A percentile compares a stretch with the other conserved stretches of the same genome.
phyloP scores from a whole-genome alignment of 768 basidiomycete species.

The Polyporus arcularius region DNA sequence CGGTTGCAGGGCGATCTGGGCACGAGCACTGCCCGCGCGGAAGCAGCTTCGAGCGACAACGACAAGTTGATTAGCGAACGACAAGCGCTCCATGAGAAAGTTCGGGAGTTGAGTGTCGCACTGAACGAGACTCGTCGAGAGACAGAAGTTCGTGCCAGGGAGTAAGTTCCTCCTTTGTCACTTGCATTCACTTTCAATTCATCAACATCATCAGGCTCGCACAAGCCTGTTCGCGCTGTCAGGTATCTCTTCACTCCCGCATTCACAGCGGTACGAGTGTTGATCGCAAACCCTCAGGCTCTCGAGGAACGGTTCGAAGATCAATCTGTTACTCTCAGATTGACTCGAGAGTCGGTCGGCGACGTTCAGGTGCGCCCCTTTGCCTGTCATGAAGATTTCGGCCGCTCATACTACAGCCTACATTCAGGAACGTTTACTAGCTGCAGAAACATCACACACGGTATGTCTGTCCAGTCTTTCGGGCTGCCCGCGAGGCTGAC shows the following conservation, averaged over 20 bases:
- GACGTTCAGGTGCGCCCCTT: constrained; percentile 48
- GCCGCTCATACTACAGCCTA: background rate
- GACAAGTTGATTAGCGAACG: background rate
- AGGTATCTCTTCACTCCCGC: constrained; percentile 11
- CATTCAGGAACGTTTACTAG: constrained; percentile 40
- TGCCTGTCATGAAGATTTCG: background rate
- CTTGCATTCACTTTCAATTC: background rate
- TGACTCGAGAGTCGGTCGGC: constrained; percentile 55
- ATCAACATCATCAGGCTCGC: constrained; percentile 13
- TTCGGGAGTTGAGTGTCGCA: background rate
- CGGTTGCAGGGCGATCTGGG: constrained; percentile 12
- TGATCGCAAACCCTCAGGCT: constrained; percentile 30
- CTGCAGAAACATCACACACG: constrained; percentile 37
- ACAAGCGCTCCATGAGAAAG: background rate
- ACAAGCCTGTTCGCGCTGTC: constrained; percentile 16
- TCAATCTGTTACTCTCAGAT: constrained; percentile 50
- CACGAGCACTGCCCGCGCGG: constrained; percentile 12
- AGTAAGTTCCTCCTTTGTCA: constrained; percentile 10
- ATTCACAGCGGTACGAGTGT: background rate
- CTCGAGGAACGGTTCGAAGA: constrained; percentile 64
- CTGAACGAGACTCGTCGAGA: constrained; percentile 7
- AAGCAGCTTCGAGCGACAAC: background rate
- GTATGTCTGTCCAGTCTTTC: constrained; percentile 27
- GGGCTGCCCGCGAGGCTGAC: constrained; percentile 14
- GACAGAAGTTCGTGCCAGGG: constrained; percentile 9